Evolutionary conservation across 2,329 filamentous ascomycete species (phyloP).

Genomic region (Septoria petroselini): DNA sequence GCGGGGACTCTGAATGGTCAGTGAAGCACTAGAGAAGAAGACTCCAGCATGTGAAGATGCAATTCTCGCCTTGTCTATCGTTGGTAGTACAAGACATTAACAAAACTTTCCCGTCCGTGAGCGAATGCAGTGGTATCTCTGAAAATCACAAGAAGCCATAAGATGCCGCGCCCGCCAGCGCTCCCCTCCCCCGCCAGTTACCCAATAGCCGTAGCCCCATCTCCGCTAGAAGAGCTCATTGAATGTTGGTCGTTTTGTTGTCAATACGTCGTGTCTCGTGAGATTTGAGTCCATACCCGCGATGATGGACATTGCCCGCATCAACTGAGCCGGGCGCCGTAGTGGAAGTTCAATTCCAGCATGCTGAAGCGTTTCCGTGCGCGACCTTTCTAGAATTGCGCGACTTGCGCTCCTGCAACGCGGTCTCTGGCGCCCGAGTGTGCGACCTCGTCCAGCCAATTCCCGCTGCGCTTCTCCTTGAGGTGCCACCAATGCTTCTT

Average conservation of each 20-base stretch:
- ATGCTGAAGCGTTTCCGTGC: slow-evolving; percentile 3
- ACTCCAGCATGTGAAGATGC: not conserved
- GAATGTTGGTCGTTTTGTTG: not conserved
- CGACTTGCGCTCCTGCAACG: slow-evolving; percentile 36
- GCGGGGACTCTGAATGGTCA: too few relatives aligned
- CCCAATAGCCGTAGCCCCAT: slow-evolving; percentile 1
- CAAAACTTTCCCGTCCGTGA: slow-evolving; percentile 9
- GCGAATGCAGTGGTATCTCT: slow-evolving; percentile 22
- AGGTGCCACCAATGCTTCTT: slow-evolving; percentile 31
- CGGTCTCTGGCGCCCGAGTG: slow-evolving; percentile 43
- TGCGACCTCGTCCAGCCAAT: slow-evolving; percentile 44
- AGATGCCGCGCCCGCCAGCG: not conserved
- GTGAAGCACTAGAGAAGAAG: not conserved
- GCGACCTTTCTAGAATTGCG: slow-evolving; percentile 27
- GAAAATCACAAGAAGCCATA: slow-evolving; percentile 16
- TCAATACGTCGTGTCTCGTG: slow-evolving; percentile 6
- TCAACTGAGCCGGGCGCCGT: slow-evolving; percentile 6
- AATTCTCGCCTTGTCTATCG: not conserved
- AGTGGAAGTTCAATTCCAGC: slow-evolving; percentile 9
- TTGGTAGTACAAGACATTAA: slow-evolving; percentile 16
- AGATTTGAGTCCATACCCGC: not conserved
- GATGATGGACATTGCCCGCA: not conserved
- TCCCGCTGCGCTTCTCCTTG: slow-evolving; percentile 42
- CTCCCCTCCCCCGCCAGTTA: not conserved
- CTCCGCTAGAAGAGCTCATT: not conserved